Evolutionary conservation across 2,329 filamentous ascomycete species (phyloP).

Genomic region (Drechslera avenae): DNA sequence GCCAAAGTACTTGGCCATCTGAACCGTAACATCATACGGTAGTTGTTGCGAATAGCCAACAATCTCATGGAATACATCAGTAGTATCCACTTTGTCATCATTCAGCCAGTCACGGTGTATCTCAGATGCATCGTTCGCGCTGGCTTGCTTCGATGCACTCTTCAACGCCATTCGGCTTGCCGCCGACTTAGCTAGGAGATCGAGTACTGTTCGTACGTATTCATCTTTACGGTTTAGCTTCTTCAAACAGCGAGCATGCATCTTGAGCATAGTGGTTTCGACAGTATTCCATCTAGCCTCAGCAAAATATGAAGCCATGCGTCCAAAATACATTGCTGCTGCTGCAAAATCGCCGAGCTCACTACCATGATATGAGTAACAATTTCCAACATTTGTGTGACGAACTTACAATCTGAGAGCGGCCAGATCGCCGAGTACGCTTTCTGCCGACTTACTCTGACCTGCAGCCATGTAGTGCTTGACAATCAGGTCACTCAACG

Average conservation of each 20-base stretch:
- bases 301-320: constrained; percentile 74
- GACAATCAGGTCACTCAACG: constrained; percentile 81
- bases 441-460: constrained; percentile 76
- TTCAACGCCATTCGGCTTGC: constrained; percentile 40
- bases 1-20: constrained; percentile 75
- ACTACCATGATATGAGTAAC: constrained; percentile 23
- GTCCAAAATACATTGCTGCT: constrained; percentile 78
- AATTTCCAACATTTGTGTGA: neutral
- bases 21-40: constrained; percentile 67
- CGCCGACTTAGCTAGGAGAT: constrained; percentile 71
- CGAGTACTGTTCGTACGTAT: constrained; percentile 76
- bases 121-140: constrained; percentile 6
- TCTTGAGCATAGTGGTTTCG: constrained; percentile 81
- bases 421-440: constrained; percentile 82
- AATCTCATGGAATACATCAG: constrained; percentile 50
- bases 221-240: constrained; percentile 77
- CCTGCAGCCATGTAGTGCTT: constrained; percentile 82
- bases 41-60: constrained; percentile 57
- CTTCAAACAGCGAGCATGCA: constrained; percentile 83
- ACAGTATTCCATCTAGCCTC: constrained; percentile 77
- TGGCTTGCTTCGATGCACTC: constrained; percentile 24
- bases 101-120: constrained; percentile 42
- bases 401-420: constrained; percentile 70
- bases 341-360: constrained; percentile 73
- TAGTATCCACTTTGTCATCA: constrained; percentile 47